Evolutionary conservation across 331 rosid species (phyloP), one percentile per base, ranked within the genome.

Genomic region (Quercus lobata): DNA sequence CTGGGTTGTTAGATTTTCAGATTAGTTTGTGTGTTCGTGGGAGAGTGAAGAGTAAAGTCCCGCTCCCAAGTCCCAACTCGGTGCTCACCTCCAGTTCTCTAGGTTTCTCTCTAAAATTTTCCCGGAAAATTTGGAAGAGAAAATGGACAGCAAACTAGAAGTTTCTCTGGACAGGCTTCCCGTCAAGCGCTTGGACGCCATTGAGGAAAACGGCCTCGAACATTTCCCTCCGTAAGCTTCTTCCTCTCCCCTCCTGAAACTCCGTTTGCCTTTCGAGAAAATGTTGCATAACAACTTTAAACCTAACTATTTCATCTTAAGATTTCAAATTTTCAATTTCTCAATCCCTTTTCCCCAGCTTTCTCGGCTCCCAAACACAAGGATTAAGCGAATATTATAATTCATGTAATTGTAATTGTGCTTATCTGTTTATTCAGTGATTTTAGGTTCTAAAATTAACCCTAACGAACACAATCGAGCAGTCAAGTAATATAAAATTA

Each of bases 101-200:
- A 70, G 66, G 41, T 79, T 74, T 70, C 21, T 27, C 41, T 1
- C 27, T 17, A 34, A 44, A 77, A 73, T 15, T 81, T 83, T 84
- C 78, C 69, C 16, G 81, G 81, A 69, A 78, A 73, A 34, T 49
- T 18, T 16, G 54, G 2, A 44, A 7, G 22, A 35, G 65, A 63
- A 84, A 55, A 93, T 95, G 98, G 93, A 89, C 6, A 86, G 82
- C 6, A 85, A 79, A 57, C 60, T 89, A 66, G 85, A 87, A 21
- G 78, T 93, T 54, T 95, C 96, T 22, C 87, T 95, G 18, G 99
- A 95, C 86, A 92, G 89, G 89, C 97, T 95, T 32, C 97, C 97
- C 0, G 76, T 93, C 83, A 95, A 93, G 87, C 92, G 99, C 71
- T 82, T 95, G 82, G 99, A 93, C 14, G 79, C 91, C 71, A 92